phyloP scores from a whole-genome alignment of 352 stramenopile species.

The Phytophthora cactorum region DNA sequence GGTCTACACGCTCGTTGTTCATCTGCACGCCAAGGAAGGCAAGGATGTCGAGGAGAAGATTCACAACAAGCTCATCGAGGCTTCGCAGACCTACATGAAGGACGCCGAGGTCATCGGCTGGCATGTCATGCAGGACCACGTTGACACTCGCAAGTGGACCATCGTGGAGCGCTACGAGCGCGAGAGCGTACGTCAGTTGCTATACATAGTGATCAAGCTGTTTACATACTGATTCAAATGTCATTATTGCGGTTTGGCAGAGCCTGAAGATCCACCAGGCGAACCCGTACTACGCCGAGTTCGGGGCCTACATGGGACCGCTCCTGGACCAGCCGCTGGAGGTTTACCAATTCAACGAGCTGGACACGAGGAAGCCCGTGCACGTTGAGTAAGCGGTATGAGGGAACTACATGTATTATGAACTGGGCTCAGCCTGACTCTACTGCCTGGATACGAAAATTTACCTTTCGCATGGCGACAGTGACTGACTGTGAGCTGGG shows the following conservation, averaged over 20 bases:
- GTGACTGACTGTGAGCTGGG: no score
- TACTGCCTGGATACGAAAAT: no score
- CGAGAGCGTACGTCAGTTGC: slow-evolving; percentile 16
- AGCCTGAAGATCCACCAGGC: slow-evolving; percentile 30
- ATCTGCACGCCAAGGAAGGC: slow-evolving; percentile 32
- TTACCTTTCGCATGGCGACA: no score
- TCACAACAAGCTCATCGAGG: slow-evolving; percentile 29
- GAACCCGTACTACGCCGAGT: slow-evolving; percentile 30
- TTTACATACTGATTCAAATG: background rate
- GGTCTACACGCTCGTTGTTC: slow-evolving; percentile 26
- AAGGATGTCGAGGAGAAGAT: slow-evolving; percentile 34
- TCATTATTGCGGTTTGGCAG: slow-evolving; percentile 15
- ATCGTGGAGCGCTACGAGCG: slow-evolving; percentile 33
- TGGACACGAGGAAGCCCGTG: slow-evolving; percentile 28
- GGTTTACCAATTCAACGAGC: slow-evolving; percentile 25
- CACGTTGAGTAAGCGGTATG: slow-evolving; percentile 15
- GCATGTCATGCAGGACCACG: slow-evolving; percentile 33
- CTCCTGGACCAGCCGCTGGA: slow-evolving; percentile 18
- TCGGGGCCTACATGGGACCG: slow-evolving; percentile 9
- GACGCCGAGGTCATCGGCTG: slow-evolving; percentile 24
- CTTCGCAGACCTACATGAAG: slow-evolving; percentile 26
- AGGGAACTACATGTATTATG: background rate
- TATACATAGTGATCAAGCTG: background rate
- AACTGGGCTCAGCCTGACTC: no score
- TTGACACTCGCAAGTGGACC: slow-evolving; percentile 27